phyloP scores from a whole-genome alignment of 2,329 filamentous ascomycete genomes.

The Trichoderma atrobrunneum region DNA sequence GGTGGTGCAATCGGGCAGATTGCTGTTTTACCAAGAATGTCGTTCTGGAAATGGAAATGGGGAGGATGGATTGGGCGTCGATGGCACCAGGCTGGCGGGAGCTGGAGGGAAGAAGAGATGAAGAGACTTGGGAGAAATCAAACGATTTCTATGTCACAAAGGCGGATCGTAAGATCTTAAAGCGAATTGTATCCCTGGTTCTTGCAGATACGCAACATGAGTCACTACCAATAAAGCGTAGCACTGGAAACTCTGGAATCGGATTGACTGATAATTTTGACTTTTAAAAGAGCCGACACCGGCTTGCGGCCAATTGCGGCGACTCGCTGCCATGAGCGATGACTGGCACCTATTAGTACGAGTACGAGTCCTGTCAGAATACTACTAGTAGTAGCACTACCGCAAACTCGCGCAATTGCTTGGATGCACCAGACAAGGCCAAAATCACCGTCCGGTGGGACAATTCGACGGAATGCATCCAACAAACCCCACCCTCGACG shows the following conservation, averaged over 20 bases:
- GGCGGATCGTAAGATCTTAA: not conserved
- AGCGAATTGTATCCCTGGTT: not conserved
- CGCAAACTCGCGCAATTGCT: not conserved
- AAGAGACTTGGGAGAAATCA: not conserved
- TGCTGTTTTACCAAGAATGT: not conserved
- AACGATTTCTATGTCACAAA: not conserved
- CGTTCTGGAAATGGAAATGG: not conserved
- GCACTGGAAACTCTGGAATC: not conserved
- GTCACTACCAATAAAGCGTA: not conserved
- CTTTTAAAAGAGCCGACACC: conserved; percentile 8
- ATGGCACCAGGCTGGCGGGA: not conserved
- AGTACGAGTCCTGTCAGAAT: not conserved
- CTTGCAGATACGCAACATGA: not conserved
- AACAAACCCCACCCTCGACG: not conserved
- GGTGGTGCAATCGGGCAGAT: not conserved
- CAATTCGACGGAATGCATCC: not conserved
- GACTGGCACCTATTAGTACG: not conserved
- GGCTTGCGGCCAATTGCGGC: conserved; percentile 1
- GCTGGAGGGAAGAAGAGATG: not conserved
- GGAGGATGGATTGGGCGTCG: not conserved
- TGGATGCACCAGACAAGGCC: not conserved
- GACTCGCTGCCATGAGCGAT: not conserved
- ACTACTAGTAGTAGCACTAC: no score
- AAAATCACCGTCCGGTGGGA: not conserved
- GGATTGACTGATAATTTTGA: not conserved